Base-by-base conservation (phyloP, 768 basidiomycete species). In the Agaricus bisporus region DNA sequence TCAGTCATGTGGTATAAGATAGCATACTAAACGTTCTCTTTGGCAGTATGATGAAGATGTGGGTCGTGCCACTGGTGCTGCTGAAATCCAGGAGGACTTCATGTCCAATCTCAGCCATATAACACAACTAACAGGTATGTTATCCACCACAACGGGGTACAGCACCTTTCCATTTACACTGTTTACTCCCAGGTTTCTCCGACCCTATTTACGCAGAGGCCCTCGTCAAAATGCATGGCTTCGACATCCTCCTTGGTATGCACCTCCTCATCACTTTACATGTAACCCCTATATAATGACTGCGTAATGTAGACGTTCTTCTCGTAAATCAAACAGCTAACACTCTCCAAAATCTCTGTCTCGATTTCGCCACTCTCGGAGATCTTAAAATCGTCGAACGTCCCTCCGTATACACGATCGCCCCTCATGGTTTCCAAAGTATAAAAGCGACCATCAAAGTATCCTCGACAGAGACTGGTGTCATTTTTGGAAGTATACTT, bases 381-480 rank as follows among this genome's bases (percentile, higher is more conserved):
- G 97, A 98, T 64, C 79, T 99, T 49, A 98, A 98, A 68, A 85
- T 99, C 11, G 92, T 98, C 18, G 97, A 98, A 66, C 80, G 94
- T n/a, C 95, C 97, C 2, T 76, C 90, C 1, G 86, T 93, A 6
- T 91, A 95, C 63, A 98, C 95, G 0, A 80, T 98, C 38, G 95
- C 85, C 1, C 97, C 95, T 0, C 92, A 98, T 63, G 89, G 91
- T 17, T 99, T 98, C 88, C 95, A 97, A 70, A 93, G 87, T 65
- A 93, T 98, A 73, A 98, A 98, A 67, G 93, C 95, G 15, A 98
- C 97, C 1, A 95, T 99, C 74, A 98, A 99, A 74, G 89, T 95
- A 1, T 95, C 95, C 0, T 97, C 93, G 18, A 98, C 97, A 0
- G 97, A 99, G 70, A 98, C 97, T 1, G 97, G 95, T 41, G 95